Conservation (phyloP, 2,329 filamentous ascomycete species). For the Blastomyces parvus region DNA sequence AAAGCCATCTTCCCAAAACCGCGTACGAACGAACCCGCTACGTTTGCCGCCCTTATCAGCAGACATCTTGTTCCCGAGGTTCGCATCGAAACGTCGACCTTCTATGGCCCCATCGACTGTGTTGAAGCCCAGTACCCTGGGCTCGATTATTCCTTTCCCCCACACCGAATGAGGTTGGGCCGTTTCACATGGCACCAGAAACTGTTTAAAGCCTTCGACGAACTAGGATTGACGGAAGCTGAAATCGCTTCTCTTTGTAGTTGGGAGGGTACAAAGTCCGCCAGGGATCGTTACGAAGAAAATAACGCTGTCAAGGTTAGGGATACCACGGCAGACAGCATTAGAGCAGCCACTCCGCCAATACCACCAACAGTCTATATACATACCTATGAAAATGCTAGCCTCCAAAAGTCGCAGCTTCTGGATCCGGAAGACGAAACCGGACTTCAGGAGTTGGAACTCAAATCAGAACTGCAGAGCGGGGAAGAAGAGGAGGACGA, state of each 20-base stretch:
- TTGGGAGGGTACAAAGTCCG: conserved; percentile 46
- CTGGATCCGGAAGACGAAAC: not conserved
- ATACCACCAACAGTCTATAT: conserved; percentile 26
- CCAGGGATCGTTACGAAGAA: conserved; percentile 37
- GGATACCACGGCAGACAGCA: conserved; percentile 53
- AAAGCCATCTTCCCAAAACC: conserved; percentile 49
- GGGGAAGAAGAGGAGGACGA: conserved; percentile 25
- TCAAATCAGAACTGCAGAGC: conserved; percentile 3
- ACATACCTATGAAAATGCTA: conserved; percentile 19
- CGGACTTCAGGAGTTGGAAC: not conserved
- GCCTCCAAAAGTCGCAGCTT: not conserved
- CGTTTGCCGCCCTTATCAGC: conserved; percentile 51
- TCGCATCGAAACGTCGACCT: conserved; percentile 53
- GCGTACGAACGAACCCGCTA: conserved; percentile 47
- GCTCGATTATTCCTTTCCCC: conserved; percentile 52
- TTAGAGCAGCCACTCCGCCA: conserved; percentile 42
- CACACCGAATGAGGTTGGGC: conserved; percentile 53
- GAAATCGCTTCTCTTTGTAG: conserved; percentile 55
- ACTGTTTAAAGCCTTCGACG: conserved; percentile 53
- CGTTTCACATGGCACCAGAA: conserved; percentile 53
- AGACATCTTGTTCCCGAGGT: conserved; percentile 57
- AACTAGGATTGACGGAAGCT: conserved; percentile 47
- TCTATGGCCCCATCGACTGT: conserved; percentile 55
- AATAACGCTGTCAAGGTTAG: conserved; percentile 51
- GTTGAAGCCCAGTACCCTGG: conserved; percentile 58